Evolutionary conservation across 805 yeast species (phyloP), one percentile per base, ranked within the genome.

Genomic region (Candida nitratophila): DNA sequence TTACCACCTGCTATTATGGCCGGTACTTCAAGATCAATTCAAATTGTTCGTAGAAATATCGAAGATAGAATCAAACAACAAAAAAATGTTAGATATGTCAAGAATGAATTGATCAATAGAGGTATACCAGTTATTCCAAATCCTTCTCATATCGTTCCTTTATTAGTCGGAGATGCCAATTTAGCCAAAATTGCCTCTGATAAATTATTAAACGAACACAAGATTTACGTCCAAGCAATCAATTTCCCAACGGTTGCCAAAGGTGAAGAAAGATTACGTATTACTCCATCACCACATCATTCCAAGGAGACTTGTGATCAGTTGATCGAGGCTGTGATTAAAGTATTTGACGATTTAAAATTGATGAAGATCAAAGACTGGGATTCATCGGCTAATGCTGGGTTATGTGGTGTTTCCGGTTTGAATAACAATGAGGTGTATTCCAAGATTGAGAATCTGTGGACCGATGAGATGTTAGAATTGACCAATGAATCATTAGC

Each of bases 201-300:
- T 64, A 63, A 85, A 64, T 77, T 93, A 59, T 79, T 93, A 73
- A 76, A 83, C 50, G 80, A 85, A 56, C 85, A 89, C 68, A 75
- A 77, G 51, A 90, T 93, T 62, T 93, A 93, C 60, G 99, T 95
- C 39, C 99, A 93, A 70, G 96, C 98, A 39, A 93, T 93, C 64
- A 93, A 93, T 71, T 93, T 84, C 80, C 99, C 99, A 48, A 93
- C 99, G 21, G 99, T 93, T 48, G 83, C 96, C 17, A 81, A 85
- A 53, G 99, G 99, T 48, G 83, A 89, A 52, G 99, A 93, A 70
- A 82, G 99, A 63, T 78, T 93, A 57, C 82, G 99, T 69, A 81
- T 93, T 60, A 93, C 99, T n/a, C 98, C 99, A 44, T 90, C 99
- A 36, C 99, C 99, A 32, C 97, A 96, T 44, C 99, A 93, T 64